Evolutionary conservation across 1,139 yeast genomes (phyloP), one percentile per base, ranked within the genome.

Genomic region (Taphrina communis): DNA sequence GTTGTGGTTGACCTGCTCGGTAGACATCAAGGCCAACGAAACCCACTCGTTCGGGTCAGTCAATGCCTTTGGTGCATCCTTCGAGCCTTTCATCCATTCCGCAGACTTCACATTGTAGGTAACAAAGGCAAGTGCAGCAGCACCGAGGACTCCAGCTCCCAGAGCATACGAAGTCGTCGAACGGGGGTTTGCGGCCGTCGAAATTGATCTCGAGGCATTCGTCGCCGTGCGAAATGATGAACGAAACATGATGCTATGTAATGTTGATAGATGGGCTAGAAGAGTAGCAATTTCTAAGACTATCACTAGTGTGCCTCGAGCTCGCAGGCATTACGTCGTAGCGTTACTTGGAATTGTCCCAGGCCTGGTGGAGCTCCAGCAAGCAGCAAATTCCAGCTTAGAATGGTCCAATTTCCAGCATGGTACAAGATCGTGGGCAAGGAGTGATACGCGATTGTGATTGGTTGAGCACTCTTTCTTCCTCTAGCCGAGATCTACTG

Each of bases 11-110:
- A 88, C 78, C 60, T 85, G 84, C 75, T 82, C 82, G 70, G 85
- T 78, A 72, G 85, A 82, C 76, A 83, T 80, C 75, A 90, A 82
- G 78, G 89, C 89, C 78, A 93, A 83, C 77, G 91, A 96, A 72
- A 90, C 80, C 97, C 97, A 93, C 72, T 87, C 73, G 19, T 69
- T 65, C 46, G 67, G 60, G 36, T 72, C 72, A 6, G 36, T 62
- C 51, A 71, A 46, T 14, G 71, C 68, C 57, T 60, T 60, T 25
- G 65, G 61, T 3, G 65, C 52, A 38, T 46, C 68, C 39, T 57
- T 57, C 31, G 68, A 61, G 11, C 53, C 48, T 38, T 53, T 53
- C 57, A 58, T 36, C 68, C 63, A 57, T 38, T 65, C 68, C 6
- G 63, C 68, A 17, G 68, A 57, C 17, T 36, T 50, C n/a, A 63